Conservation (phyloP, 495 filamentous ascomycete genomes). For the Paragyromitra xinjiangensis region DNA sequence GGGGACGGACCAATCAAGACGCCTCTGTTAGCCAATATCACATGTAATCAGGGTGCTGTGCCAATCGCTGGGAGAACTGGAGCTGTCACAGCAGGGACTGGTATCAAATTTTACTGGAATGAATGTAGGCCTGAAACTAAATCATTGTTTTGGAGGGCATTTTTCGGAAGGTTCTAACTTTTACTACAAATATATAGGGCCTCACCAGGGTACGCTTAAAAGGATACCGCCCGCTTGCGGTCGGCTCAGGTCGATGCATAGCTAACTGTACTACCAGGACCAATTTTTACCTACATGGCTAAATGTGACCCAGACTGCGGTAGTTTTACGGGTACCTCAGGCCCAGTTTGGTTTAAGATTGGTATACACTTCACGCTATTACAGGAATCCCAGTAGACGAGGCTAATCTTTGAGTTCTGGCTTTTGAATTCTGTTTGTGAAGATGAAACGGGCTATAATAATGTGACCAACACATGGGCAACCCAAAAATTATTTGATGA, state of each 20-base stretch:
- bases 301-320: conserved; percentile 66
- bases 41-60: conserved; percentile 63
- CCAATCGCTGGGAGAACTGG: conserved; percentile 60
- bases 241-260: neutral
- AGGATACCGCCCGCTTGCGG: neutral
- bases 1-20: conserved; percentile 63
- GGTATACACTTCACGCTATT: conserved; percentile 45
- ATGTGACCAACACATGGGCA: conserved; percentile 57
- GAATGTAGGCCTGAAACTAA: conserved; percentile 28
- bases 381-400: neutral
- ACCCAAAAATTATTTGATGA: conserved; percentile 65
- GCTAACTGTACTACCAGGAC: conserved; percentile 66
- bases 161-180: neutral
- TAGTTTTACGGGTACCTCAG: conserved; percentile 59
- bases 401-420: neutral
- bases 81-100: conserved; percentile 64
- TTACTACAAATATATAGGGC: conserved; percentile 8
- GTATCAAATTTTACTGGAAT: conserved; percentile 70
- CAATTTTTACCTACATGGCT: conserved; percentile 72
- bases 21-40: conserved; percentile 55
- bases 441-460: conserved; percentile 61
- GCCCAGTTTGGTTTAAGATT: conserved; percentile 70
- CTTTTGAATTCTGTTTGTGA: neutral
- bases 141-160: neutral
- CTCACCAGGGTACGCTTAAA: conserved; percentile 28